These are phyloP conservation scores for Lenwebbia sp. DNA, from an alignment of 345 rosid genomes.

Conservation along the genomic window DNA sequence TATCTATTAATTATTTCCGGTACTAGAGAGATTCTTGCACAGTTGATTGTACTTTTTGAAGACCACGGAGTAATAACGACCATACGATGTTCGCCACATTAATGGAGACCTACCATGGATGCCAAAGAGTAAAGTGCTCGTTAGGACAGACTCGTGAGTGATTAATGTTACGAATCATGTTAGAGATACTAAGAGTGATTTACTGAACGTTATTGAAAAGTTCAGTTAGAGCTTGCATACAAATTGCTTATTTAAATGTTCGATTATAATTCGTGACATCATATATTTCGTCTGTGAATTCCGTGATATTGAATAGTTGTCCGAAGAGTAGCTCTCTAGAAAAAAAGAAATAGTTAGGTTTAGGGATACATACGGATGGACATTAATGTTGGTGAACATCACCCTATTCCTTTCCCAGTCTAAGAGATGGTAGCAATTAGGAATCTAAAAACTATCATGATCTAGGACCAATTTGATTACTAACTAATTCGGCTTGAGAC, in stretches of 20 bases:
- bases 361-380: background rate
- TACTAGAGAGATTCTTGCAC: background rate
- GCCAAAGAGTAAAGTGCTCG: background rate
- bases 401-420: background rate
- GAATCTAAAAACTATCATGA: background rate
- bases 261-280: background rate
- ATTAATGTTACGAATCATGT: background rate
- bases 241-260: background rate
- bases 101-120: background rate
- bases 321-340: background rate
- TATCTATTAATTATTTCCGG: background rate
- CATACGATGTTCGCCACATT: background rate
- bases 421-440: background rate
- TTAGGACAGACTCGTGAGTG: background rate
- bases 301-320: background rate
- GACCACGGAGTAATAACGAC: background rate
- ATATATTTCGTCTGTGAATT: background rate
- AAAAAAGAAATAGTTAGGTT: background rate
- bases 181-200: background rate
- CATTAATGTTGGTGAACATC: background rate
- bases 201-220: background rate
- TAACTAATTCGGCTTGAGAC: background rate
- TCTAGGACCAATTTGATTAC: background rate
- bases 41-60: background rate
- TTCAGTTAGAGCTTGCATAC: background rate